Percentiles rank a stretch among this genome's conserved stretches.
Evolutionary conservation across 2,329 filamentous ascomycete genomes (phyloP).

Genomic region (Metarhizium guizhouense): DNA sequence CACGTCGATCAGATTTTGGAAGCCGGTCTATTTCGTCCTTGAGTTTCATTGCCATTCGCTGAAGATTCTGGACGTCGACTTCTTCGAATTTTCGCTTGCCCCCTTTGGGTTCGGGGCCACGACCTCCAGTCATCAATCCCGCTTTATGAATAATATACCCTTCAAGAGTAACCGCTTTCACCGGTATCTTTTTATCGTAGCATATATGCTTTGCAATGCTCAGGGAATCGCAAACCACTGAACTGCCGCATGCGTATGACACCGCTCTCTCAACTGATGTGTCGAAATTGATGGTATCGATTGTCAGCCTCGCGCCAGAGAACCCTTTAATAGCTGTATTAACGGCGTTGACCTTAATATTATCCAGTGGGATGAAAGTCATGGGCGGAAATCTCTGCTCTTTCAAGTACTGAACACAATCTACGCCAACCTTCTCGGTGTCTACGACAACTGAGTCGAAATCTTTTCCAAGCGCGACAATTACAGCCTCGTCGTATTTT

Average conservation of each 20-base stretch:
- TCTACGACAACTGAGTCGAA: constrained; percentile 95
- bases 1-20: constrained; percentile 67
- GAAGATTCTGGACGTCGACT: constrained; percentile 77
- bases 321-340: constrained; percentile 89
- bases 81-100: constrained; percentile 82
- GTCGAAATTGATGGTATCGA: constrained; percentile 95
- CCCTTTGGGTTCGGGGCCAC: constrained; percentile 65
- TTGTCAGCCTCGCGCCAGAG: constrained; percentile 76
- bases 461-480: constrained; percentile 82
- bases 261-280: constrained; percentile 82
- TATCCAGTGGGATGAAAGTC: constrained; percentile 94
- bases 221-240: constrained; percentile 85
- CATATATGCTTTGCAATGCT: constrained; percentile 82
- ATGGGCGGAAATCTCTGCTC: constrained; percentile 80
- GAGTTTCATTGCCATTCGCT: constrained; percentile 65
- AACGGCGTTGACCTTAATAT: constrained; percentile 87
- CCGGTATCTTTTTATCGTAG: constrained; percentile 74
- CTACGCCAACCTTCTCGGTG: constrained; percentile 84
- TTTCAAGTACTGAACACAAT: constrained; percentile 90
- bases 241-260: constrained; percentile 88
- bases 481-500: constrained; percentile 89
- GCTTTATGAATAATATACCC: constrained; percentile 97
- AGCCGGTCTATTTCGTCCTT: constrained; percentile 70
- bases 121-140: constrained; percentile 92
- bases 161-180: constrained; percentile 90